Conservation (phyloP, 2,329 filamentous ascomycete genomes). For the Aspergillus vadensis region DNA sequence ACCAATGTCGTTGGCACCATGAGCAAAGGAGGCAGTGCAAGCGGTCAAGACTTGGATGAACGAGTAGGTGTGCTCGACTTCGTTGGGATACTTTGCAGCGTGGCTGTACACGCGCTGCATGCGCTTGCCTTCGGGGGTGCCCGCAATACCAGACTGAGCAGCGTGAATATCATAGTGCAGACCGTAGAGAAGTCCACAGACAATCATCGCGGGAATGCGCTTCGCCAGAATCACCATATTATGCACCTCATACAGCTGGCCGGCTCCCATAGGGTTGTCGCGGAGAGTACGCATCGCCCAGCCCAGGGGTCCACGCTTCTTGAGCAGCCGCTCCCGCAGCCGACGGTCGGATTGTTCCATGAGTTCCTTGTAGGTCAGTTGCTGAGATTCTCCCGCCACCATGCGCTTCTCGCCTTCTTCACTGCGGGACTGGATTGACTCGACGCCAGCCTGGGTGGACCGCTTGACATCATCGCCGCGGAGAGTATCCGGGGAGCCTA, state of each 20-base stretch:
- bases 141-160: conserved; percentile 68
- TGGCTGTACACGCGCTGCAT: conserved; percentile 69
- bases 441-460: conserved; percentile 22
- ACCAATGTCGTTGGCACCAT: conserved; percentile 76
- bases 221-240: conserved; percentile 67
- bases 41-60: conserved; percentile 58
- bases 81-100: conserved; percentile 67
- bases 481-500: conserved; percentile 13
- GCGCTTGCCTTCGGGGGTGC: conserved; percentile 71
- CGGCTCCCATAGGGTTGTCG: conserved; percentile 71
- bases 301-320: conserved; percentile 68
- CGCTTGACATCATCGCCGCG: conserved; percentile 55
- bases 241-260: conserved; percentile 71
- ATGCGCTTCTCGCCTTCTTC: conserved; percentile 42
- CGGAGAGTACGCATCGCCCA: conserved; percentile 80
- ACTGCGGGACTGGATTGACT: conserved; percentile 11
- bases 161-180: conserved; percentile 80
- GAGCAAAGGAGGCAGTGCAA: conserved; percentile 55
- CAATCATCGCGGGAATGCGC: conserved; percentile 69
- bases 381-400: conserved; percentile 51
- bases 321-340: conserved; percentile 65
- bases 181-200: conserved; percentile 69
- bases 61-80: conserved; percentile 64
- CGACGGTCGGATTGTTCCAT: conserved; percentile 58
- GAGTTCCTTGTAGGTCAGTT: conserved; percentile 64